Conservation (phyloP, 164 flowering plant genomes). For the Vitis labrusca region DNA sequence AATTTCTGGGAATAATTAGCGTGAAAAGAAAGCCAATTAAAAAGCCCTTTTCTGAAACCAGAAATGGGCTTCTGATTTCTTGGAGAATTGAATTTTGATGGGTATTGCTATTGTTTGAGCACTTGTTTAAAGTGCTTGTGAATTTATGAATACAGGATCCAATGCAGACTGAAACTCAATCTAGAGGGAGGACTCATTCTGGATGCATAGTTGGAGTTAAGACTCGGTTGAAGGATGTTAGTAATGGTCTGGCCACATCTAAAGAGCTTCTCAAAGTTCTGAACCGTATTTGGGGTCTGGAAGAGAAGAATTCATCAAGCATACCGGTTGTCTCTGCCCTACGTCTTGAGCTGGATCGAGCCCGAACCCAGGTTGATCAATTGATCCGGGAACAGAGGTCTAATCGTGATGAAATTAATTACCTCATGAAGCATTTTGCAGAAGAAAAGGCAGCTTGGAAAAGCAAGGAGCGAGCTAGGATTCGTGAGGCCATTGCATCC, state of each 20-base stretch:
- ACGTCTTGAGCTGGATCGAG: conserved; percentile 45
- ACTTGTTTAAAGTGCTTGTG: too few species aligned
- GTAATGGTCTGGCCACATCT: conserved; percentile 38
- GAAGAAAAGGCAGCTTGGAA: conserved; percentile 54
- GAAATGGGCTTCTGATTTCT: too few species aligned
- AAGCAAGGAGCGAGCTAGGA: conserved; percentile 35
- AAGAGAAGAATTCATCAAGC: conserved; percentile 41
- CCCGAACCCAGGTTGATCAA: conserved; percentile 35
- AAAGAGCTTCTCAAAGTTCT: conserved; percentile 60
- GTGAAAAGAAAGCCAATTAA: too few species aligned
- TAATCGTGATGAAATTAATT: conserved; percentile 23
- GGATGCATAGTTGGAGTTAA: conserved; percentile 17
- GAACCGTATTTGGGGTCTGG: conserved; percentile 28
- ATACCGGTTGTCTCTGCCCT: conserved; percentile 47
- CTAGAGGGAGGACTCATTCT: not conserved
- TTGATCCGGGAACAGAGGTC: conserved; percentile 38
- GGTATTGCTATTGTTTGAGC: too few species aligned
- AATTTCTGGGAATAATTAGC: too few species aligned
- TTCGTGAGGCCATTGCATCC: conserved; percentile 32
- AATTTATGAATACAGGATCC: too few species aligned
- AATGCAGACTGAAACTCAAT: conserved; percentile 28
- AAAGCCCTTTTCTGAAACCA: too few species aligned
- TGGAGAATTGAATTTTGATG: too few species aligned
- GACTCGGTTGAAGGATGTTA: conserved; percentile 51
- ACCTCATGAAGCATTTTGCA: conserved; percentile 40